phyloP scores from a whole-genome alignment of 192 early-diverging fungal genomes.

The Coemansia erecta region DNA sequence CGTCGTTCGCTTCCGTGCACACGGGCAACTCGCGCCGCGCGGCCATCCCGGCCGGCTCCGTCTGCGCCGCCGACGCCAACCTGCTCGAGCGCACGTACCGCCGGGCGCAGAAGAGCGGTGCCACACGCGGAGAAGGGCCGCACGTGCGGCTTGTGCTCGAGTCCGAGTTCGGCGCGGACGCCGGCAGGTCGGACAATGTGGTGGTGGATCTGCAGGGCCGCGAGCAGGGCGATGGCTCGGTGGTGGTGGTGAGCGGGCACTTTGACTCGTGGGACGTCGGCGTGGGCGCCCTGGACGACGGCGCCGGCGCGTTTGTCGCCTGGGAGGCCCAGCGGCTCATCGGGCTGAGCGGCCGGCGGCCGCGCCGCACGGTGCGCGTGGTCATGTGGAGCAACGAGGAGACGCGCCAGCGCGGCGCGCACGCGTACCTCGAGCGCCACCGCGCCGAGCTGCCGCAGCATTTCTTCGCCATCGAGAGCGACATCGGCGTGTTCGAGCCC shows the following conservation, averaged over 20 bases:
- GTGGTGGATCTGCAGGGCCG: conserved; percentile 57
- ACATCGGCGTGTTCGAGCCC: conserved; percentile 62
- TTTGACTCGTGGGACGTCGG: conserved; percentile 59
- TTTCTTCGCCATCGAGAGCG: conserved; percentile 60
- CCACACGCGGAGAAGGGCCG: conserved; percentile 46
- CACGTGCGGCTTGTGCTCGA: conserved; percentile 56
- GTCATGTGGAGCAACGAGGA: conserved; percentile 67
- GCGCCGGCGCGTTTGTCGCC: conserved; percentile 57
- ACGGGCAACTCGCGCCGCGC: conserved; percentile 54
- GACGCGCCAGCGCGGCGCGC: conserved; percentile 55
- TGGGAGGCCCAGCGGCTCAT: conserved; percentile 51
- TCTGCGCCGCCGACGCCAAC: conserved; percentile 57
- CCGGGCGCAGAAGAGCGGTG: conserved; percentile 29
- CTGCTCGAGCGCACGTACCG: conserved; percentile 52
- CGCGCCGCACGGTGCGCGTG: conserved; percentile 58
- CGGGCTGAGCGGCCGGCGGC: conserved; percentile 27
- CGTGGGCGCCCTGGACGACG: conserved; percentile 62
- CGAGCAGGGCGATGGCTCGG: conserved; percentile 44
- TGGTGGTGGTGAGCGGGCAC: conserved; percentile 59
- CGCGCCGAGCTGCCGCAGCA: conserved; percentile 31
- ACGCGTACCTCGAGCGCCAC: conserved; percentile 55
- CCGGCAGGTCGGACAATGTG: conserved; percentile 55
- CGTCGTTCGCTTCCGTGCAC: conserved; percentile 54
- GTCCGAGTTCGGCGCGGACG: conserved; percentile 27
- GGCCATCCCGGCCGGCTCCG: conserved; percentile 56